Conservation (phyloP, 225 moss, liverwort and hornwort genomes). For the Bryum argenteum region DNA sequence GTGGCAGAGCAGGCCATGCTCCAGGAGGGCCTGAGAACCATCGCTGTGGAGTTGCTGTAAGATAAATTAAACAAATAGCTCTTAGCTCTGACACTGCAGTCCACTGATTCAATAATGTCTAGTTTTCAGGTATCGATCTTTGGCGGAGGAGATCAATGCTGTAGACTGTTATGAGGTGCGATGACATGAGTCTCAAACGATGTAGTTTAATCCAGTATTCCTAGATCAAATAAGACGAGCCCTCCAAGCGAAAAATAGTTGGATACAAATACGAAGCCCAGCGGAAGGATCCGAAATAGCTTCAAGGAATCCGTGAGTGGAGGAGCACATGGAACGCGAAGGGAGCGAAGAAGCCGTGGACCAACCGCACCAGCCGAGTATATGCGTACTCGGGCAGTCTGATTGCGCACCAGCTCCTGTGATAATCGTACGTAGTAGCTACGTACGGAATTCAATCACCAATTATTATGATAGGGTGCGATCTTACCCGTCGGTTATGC, state of each 20-base stretch:
- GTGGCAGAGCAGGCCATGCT: background rate
- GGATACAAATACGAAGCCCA: background rate
- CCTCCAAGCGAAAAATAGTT: background rate
- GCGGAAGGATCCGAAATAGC: background rate
- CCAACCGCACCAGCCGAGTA: background rate
- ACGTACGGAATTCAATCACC: too few species aligned
- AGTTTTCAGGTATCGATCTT: background rate
- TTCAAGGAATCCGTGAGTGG: too few species aligned
- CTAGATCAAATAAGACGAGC: too few species aligned
- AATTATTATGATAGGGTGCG: background rate
- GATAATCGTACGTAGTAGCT: background rate
- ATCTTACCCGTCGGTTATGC: conserved; percentile 46
- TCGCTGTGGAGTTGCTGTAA: background rate
- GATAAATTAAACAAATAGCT: background rate
- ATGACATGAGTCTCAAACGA: background rate
- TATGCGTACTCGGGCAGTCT: too few species aligned
- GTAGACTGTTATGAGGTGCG: background rate
- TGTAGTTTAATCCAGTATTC: background rate
- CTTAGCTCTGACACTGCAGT: background rate
- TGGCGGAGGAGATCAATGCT: background rate
- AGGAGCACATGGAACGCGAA: background rate
- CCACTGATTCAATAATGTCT: background rate
- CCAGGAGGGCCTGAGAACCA: background rate
- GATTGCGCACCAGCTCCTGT: too few species aligned
- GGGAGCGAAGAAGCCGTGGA: background rate